Evolutionary conservation across 306 rosid species (phyloP).

Genomic region (Quercus rubra): DNA sequence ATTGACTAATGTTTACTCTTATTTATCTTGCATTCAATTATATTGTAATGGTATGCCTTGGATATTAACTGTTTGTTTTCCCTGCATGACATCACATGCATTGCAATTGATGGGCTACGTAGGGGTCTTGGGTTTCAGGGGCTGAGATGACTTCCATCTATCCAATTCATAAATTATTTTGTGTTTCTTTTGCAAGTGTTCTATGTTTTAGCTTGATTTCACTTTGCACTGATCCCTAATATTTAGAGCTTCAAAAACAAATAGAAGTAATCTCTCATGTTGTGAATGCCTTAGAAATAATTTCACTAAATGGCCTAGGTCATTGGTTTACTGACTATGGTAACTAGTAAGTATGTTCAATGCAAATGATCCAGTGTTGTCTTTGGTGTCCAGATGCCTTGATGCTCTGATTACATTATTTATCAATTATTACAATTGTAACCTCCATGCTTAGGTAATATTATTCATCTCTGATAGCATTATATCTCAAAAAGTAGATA

Average conservation of each 20-base stretch:
- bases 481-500: not conserved
- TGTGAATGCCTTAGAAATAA: not conserved
- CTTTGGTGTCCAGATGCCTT: no score
- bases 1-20: conserved; percentile 8
- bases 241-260: not conserved
- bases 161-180: not conserved
- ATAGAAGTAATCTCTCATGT: not conserved
- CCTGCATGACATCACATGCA: not conserved
- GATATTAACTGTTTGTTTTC: not conserved
- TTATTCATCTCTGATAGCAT: not conserved
- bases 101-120: no score
- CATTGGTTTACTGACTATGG: no score
- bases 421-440: not conserved
- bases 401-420: no score
- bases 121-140: not conserved
- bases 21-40: conserved; percentile 7
- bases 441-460: not conserved
- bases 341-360: no score
- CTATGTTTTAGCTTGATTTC: not conserved
- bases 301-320: no score
- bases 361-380: no score
- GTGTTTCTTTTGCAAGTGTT: not conserved
- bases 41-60: conserved; percentile 7
- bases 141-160: not conserved
- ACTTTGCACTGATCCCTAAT: not conserved